Conservation (phyloP, 1,139 yeast species). For the Neolecta irregularis region DNA sequence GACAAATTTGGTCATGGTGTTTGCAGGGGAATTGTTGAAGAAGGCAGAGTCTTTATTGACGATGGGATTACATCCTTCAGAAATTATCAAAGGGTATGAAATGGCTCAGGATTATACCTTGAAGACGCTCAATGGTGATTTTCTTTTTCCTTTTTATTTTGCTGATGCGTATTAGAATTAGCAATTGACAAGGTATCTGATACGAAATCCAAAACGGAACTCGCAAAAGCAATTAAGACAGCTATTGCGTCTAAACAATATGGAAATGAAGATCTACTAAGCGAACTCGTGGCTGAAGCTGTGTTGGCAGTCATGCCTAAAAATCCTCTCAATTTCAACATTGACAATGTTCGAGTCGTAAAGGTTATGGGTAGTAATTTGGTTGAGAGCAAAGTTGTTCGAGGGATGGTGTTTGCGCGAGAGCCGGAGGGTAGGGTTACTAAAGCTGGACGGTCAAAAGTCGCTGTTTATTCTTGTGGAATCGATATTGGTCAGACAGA, state of each 20-base stretch:
- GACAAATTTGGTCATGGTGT: constrained; percentile 50
- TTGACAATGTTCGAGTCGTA: constrained; percentile 86
- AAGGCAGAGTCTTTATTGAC: constrained; percentile 69
- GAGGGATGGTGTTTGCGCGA: constrained; percentile 96
- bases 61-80: constrained; percentile 80
- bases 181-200: constrained; percentile 50
- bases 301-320: constrained; percentile 65
- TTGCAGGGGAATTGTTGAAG: constrained; percentile 84
- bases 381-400: constrained; percentile 58
- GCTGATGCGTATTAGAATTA: constrained; percentile 24
- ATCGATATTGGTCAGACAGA: constrained; percentile 89
- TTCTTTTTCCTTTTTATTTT: background rate
- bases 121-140: constrained; percentile 36
- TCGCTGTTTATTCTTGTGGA: constrained; percentile 86
- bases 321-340: constrained; percentile 52
- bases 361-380: constrained; percentile 89
- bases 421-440: constrained; percentile 88
- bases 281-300: constrained; percentile 75
- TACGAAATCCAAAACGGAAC: constrained; percentile 39
- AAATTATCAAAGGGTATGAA: constrained; percentile 77
- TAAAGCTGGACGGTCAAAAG: constrained; percentile 55
- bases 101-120: constrained; percentile 64
- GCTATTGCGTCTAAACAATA: constrained; percentile 89
- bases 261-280: constrained; percentile 66
- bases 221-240: constrained; percentile 63